phyloP scores from a whole-genome alignment of 345 rosid species.

The Lepidium sativum region DNA sequence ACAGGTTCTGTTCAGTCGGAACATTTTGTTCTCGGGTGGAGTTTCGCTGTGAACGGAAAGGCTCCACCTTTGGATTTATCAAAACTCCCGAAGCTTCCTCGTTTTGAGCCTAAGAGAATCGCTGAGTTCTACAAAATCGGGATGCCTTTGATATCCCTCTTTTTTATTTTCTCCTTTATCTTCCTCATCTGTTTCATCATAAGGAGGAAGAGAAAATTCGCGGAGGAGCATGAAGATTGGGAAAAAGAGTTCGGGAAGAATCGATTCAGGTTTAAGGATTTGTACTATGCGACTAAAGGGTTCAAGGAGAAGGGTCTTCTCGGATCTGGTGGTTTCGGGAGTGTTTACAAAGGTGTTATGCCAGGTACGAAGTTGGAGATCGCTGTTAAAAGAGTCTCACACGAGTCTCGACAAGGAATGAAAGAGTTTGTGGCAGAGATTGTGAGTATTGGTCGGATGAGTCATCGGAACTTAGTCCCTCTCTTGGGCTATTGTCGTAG shows the following conservation, averaged over 20 bases:
- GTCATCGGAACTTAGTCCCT: too few species aligned
- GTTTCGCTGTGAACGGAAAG: slow-evolving; percentile 37
- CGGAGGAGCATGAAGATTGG: slow-evolving; percentile 70
- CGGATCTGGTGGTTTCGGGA: slow-evolving; percentile 80
- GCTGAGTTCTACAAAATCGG: slow-evolving; percentile 37
- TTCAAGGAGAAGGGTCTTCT: slow-evolving; percentile 62
- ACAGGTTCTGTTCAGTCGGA: slow-evolving; percentile 35
- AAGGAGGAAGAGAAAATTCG: slow-evolving; percentile 44
- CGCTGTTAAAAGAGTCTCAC: slow-evolving; percentile 80
- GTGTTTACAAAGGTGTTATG: slow-evolving; percentile 67
- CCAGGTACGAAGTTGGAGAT: slow-evolving; percentile 39
- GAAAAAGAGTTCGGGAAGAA: slow-evolving; percentile 73
- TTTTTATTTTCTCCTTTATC: slow-evolving; percentile 15
- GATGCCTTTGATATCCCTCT: slow-evolving; percentile 33
- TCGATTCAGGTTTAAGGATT: slow-evolving; percentile 54
- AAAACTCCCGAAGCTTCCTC: slow-evolving; percentile 56
- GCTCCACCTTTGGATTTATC: slow-evolving; percentile 38
- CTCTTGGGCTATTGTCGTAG: too few species aligned
- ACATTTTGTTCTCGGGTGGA: slow-evolving; percentile 68
- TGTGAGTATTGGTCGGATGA: too few species aligned
- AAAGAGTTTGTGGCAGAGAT: too few species aligned
- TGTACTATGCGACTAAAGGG: slow-evolving; percentile 61
- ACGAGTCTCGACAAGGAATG: too few species aligned
- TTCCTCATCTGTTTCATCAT: neutral
- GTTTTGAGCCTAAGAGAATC: slow-evolving; percentile 20